Evolutionary conservation across 2,329 filamentous ascomycete species (phyloP).

Genomic region (Clonostachys solani): DNA sequence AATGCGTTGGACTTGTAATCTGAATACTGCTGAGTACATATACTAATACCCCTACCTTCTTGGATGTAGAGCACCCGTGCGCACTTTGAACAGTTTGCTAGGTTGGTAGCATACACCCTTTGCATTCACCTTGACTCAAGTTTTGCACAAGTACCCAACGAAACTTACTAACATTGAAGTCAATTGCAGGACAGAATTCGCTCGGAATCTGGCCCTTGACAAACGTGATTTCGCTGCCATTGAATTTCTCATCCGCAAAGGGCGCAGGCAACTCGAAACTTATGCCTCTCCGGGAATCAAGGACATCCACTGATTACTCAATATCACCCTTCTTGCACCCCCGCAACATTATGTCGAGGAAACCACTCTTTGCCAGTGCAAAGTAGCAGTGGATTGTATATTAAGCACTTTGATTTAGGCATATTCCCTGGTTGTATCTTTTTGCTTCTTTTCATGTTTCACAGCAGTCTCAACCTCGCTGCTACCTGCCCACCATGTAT

Average conservation of each 20-base stretch:
- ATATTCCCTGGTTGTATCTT: neutral
- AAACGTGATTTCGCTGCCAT: slow-evolving; percentile 85
- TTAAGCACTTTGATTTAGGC: too few species aligned
- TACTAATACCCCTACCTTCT: neutral
- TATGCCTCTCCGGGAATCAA: slow-evolving; percentile 79
- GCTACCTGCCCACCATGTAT: too few species aligned
- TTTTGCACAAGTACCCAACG: neutral
- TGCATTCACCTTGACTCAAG: neutral
- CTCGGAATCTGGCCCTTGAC: slow-evolving; percentile 62
- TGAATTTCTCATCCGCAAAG: slow-evolving; percentile 80
- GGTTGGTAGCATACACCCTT: slow-evolving; percentile 37
- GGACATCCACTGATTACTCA: slow-evolving; percentile 52
- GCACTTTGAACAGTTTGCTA: slow-evolving; percentile 61
- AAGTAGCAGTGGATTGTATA: too few species aligned
- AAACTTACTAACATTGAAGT: neutral
- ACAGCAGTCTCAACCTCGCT: too few species aligned
- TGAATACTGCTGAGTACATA: neutral
- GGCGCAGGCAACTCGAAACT: slow-evolving; percentile 73
- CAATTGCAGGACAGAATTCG: slow-evolving; percentile 55
- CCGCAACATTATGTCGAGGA: too few species aligned
- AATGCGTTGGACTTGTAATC: neutral
- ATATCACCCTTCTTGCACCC: neutral
- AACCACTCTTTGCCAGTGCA: too few species aligned
- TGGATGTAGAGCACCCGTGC: slow-evolving; percentile 42
- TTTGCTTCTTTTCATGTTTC: neutral